A percentile compares a stretch with the other conserved stretches of the same genome.
Conservation (phyloP, 345 rosid species). For the Arabis hirsuta region DNA sequence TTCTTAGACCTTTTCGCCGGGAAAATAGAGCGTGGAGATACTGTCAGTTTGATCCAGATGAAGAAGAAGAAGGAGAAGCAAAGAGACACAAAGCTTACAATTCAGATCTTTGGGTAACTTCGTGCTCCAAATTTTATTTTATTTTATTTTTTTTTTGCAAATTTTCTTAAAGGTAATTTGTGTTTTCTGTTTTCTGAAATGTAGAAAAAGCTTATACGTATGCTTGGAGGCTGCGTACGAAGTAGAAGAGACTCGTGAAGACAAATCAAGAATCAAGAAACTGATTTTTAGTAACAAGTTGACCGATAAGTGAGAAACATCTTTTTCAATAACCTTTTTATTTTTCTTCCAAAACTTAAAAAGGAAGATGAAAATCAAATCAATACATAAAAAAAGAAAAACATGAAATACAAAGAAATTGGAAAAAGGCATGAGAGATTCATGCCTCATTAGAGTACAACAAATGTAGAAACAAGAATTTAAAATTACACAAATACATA, state of each 20-base stretch:
- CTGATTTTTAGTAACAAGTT: background rate
- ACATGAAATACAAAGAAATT: slow-evolving; percentile 11
- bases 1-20: slow-evolving; percentile 26
- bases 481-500: slow-evolving; percentile 41
- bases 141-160: background rate
- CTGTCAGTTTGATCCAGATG: slow-evolving; percentile 33
- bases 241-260: slow-evolving; percentile 34
- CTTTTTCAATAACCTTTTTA: background rate
- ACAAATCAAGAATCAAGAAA: slow-evolving; percentile 1
- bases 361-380: slow-evolving; percentile 34
- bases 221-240: slow-evolving; percentile 38
- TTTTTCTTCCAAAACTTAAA: slow-evolving; percentile 12
- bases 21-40: slow-evolving; percentile 32
- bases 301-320: background rate
- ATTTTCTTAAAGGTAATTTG: background rate
- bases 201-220: slow-evolving; percentile 36
- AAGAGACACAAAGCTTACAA: slow-evolving; percentile 27
- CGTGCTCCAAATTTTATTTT: background rate
- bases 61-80: slow-evolving; percentile 38
- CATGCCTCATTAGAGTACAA: slow-evolving; percentile 33
- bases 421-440: slow-evolving; percentile 16
- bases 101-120: slow-evolving; percentile 40
- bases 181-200: slow-evolving; percentile 14
- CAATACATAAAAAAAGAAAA: slow-evolving; percentile 19
- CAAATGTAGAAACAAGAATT: slow-evolving; percentile 38